phyloP scores from a whole-genome alignment of 1,284 basidiomycete genomes.

The Ganoderma sinense region DNA sequence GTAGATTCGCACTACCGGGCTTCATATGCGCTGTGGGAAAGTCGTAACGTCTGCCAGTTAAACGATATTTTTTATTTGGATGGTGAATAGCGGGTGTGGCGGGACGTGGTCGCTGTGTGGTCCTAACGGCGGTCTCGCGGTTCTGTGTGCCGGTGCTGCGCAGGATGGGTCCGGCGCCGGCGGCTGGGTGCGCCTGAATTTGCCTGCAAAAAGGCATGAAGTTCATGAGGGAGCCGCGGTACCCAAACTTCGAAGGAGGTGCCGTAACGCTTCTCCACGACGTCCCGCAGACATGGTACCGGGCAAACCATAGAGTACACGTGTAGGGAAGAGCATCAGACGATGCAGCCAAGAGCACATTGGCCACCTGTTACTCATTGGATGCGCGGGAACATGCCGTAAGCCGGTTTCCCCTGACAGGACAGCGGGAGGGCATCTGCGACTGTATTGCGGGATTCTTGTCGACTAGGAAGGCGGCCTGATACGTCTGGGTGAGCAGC shows the following conservation, averaged over 20 bases:
- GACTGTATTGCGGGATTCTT: not conserved
- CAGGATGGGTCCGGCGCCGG: not conserved
- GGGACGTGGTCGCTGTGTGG: not conserved
- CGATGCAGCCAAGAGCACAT: not conserved
- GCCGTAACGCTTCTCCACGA: slow-evolving; percentile 9
- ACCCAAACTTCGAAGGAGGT: not conserved
- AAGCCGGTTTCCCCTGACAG: not conserved
- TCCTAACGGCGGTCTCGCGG: not conserved
- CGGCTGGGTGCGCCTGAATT: not conserved
- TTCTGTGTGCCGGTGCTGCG: not conserved
- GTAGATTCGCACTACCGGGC: not conserved
- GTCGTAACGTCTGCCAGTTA: too few relatives aligned
- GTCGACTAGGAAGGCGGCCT: not conserved
- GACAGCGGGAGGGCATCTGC: not conserved
- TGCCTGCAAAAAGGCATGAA: not conserved
- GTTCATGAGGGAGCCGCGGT: not conserved
- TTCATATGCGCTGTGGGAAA: not conserved
- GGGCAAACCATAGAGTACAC: not conserved
- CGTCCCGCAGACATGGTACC: not conserved
- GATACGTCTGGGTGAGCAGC: not conserved
- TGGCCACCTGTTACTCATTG: not conserved
- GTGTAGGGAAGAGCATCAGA: not conserved
- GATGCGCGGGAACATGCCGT: not conserved
- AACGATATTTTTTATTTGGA: too few relatives aligned
- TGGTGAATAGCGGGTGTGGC: not conserved